phyloP scores from a whole-genome alignment of 306 rosid genomes.

The Crotalaria pallida region DNA sequence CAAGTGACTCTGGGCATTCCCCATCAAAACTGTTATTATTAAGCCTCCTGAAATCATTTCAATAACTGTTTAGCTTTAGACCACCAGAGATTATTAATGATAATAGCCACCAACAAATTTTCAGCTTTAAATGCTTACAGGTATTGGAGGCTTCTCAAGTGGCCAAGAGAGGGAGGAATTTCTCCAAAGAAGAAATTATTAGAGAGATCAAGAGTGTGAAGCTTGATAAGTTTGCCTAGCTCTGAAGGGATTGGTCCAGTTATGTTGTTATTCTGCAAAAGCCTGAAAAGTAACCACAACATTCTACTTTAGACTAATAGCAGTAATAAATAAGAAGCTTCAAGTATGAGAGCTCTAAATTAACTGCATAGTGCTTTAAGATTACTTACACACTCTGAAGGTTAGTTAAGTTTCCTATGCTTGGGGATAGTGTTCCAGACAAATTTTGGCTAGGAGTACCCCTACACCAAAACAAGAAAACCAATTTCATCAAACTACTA shows the following conservation, averaged over 20 bases:
- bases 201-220: slow-evolving; percentile 85
- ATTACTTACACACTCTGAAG: slow-evolving; percentile 91
- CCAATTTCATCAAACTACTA: slow-evolving; percentile 13
- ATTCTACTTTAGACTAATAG: background rate
- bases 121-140: slow-evolving; percentile 49
- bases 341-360: background rate
- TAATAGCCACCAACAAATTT: background rate
- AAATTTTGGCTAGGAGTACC: slow-evolving; percentile 96
- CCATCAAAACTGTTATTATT: slow-evolving; percentile 82
- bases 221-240: slow-evolving; percentile 73
- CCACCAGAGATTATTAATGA: background rate
- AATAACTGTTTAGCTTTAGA: slow-evolving; percentile 21
- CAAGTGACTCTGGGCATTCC: slow-evolving; percentile 60
- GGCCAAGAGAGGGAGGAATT: slow-evolving; percentile 65
- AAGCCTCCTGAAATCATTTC: slow-evolving; percentile 66
- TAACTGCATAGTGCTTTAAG: background rate
- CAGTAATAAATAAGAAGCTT: slow-evolving; percentile 8
- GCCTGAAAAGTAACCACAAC: slow-evolving; percentile 44
- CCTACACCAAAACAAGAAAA: slow-evolving; percentile 50
- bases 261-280: slow-evolving; percentile 88
- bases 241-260: slow-evolving; percentile 76
- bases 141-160: slow-evolving; percentile 72
- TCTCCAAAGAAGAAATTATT: slow-evolving; percentile 63
- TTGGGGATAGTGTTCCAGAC: slow-evolving; percentile 84
- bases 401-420: slow-evolving; percentile 92